These are phyloP conservation scores for Cutaneotrichosporon cyanovorans DNA, from an alignment of 1,284 basidiomycete species.

Conservation along the genomic window DNA sequence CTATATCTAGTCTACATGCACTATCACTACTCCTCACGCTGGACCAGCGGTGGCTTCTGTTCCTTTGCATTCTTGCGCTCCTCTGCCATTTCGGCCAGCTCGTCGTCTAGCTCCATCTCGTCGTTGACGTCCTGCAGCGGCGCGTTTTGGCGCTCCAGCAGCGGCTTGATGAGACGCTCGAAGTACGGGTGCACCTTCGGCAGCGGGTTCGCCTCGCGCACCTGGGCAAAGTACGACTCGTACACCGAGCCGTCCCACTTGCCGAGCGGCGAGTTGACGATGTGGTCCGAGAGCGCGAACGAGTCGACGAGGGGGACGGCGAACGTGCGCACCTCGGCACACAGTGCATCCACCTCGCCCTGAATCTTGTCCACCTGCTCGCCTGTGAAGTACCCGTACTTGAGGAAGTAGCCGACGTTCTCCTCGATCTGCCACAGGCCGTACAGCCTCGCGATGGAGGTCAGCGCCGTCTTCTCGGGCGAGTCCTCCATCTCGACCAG, in stretches of 20 bases:
- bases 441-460: conserved; percentile 45
- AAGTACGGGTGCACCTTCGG: conserved; percentile 51
- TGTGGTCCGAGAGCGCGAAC: conserved; percentile 52
- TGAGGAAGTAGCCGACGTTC: conserved; percentile 52
- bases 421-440: conserved; percentile 55
- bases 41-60: conserved; percentile 3
- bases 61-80: conserved; percentile 6
- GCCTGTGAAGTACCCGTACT: conserved; percentile 48
- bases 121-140: conserved; percentile 47
- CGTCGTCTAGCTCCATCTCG: conserved; percentile 47
- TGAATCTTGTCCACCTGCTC: conserved; percentile 49
- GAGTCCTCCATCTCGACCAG: conserved; percentile 20
- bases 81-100: conserved; percentile 33
- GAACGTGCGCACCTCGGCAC: conserved; percentile 48
- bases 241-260: conserved; percentile 49
- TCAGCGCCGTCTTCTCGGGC: conserved; percentile 38
- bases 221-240: conserved; percentile 50
- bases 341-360: conserved; percentile 48
- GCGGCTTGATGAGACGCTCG: conserved; percentile 51
- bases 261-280: conserved; percentile 54
- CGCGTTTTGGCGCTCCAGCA: conserved; percentile 48
- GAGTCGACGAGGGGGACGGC: conserved; percentile 51
- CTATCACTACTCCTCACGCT: conserved; percentile 1
- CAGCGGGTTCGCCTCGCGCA: conserved; percentile 41
- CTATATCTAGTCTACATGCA: background rate